A percentile compares a stretch with the other conserved stretches of the same genome.
Evolutionary conservation across 2,329 filamentous ascomycete species (phyloP).

Genomic region (Arthrobotrys iridis): DNA sequence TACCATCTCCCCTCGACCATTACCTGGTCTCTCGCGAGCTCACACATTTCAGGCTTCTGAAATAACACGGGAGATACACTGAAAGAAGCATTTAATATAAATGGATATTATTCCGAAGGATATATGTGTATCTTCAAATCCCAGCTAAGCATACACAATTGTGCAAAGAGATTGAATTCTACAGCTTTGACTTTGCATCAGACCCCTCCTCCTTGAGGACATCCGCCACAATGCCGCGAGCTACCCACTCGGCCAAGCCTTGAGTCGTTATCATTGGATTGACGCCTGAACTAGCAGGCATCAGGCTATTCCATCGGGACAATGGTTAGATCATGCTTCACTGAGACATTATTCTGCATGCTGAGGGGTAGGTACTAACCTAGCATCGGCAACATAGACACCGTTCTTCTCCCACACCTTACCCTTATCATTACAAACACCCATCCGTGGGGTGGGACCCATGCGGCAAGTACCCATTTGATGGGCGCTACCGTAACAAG

Average conservation of each 20-base stretch:
- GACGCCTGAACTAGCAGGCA: slow-evolving; percentile 79
- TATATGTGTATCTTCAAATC: no score
- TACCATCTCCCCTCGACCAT: no score
- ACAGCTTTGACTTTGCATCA: slow-evolving; percentile 30
- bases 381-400: slow-evolving; percentile 76
- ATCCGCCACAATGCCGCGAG: slow-evolving; percentile 65
- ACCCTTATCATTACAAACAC: slow-evolving; percentile 70
- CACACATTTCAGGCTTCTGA: no score
- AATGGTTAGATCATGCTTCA: neutral
- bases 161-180: neutral
- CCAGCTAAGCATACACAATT: neutral
- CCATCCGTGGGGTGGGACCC: slow-evolving; percentile 67
- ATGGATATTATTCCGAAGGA: no score
- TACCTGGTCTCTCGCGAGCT: no score
- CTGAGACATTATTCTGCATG: neutral
- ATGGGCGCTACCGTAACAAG: slow-evolving; percentile 75
- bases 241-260: slow-evolving; percentile 75
- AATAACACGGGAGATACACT: no score
- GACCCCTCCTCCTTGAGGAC: slow-evolving; percentile 43
- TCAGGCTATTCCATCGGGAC: slow-evolving; percentile 65
- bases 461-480: slow-evolving; percentile 84
- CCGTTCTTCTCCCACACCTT: slow-evolving; percentile 73
- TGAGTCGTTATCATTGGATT: slow-evolving; percentile 84
- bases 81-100: no score
- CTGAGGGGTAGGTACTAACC: slow-evolving; percentile 8